Conservation (phyloP, 208 protist species). For the Porcisia hertigi region DNA sequence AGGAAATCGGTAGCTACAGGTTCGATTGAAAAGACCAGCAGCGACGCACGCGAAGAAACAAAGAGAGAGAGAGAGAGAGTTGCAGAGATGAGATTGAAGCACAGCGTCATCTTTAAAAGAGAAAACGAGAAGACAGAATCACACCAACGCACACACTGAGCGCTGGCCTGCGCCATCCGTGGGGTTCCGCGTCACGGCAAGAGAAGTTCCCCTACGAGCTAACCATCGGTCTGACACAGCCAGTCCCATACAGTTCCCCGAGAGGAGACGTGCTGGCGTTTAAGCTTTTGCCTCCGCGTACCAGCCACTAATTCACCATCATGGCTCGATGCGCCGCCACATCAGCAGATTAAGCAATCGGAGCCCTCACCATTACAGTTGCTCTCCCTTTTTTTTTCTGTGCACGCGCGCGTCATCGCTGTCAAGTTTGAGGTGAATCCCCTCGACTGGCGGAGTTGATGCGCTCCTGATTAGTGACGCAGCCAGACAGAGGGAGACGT, state of each 20-base stretch:
- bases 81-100: neutral
- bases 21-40: neutral
- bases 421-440: neutral
- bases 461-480: neutral
- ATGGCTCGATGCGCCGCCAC: neutral
- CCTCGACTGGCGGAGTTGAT: neutral
- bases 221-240: no score
- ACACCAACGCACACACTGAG: no score
- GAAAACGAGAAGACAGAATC: neutral
- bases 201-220: no score
- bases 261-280: no score
- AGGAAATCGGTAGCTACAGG: neutral
- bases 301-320: neutral
- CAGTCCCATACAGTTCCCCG: neutral
- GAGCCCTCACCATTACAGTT: neutral
- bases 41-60: neutral
- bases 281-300: neutral
- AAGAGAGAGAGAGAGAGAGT: neutral
- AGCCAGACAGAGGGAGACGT: conserved; percentile 1
- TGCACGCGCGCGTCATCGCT: neutral
- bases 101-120: neutral
- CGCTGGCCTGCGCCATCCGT: no score
- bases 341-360: neutral
- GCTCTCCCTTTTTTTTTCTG: no score
- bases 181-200: no score